These are phyloP conservation scores for Leishmania turanica DNA, from an alignment of 208 protist species.

Conservation along the genomic window DNA sequence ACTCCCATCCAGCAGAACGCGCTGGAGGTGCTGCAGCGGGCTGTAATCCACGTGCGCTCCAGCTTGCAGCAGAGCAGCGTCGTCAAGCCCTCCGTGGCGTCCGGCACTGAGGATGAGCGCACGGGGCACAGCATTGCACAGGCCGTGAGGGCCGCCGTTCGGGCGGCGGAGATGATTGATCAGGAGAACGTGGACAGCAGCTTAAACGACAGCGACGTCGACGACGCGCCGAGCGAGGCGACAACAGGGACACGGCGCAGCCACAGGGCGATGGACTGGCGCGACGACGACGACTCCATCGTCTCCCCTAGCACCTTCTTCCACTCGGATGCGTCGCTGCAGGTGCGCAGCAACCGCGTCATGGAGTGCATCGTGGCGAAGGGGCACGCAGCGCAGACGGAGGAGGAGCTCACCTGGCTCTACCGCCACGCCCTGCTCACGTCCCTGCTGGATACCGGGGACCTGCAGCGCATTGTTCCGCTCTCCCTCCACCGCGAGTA, in stretches of 20 bases:
- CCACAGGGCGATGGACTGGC: constrained; percentile 35
- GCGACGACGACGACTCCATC: constrained; percentile 51
- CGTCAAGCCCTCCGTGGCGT: background rate
- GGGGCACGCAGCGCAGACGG: constrained; percentile 43
- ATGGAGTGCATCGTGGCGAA: constrained; percentile 55
- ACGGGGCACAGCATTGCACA: constrained; percentile 26
- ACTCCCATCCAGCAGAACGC: constrained; percentile 4
- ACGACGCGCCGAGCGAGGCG: constrained; percentile 19
- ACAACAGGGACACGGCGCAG: constrained; percentile 28
- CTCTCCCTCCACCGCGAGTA: constrained; percentile 76
- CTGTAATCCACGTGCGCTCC: constrained; percentile 25
- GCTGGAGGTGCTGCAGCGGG: constrained; percentile 28
- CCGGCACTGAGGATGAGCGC: constrained; percentile 18
- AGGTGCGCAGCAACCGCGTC: constrained; percentile 50
- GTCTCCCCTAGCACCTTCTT: constrained; percentile 50
- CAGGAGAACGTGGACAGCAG: constrained; percentile 21
- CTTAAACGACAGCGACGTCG: constrained; percentile 11
- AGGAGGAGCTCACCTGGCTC: constrained; percentile 60
- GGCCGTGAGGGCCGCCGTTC: constrained; percentile 22
- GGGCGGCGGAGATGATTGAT: constrained; percentile 31
- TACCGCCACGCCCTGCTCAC: constrained; percentile 59
- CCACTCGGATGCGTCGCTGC: constrained; percentile 21
- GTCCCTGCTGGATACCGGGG: constrained; percentile 45
- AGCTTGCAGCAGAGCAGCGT: constrained; percentile 3
- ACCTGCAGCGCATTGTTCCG: constrained; percentile 42